These are phyloP conservation scores for Tetraselmis chui DNA, from an alignment of 139 green algal genomes.

Conservation along the genomic window DNA sequence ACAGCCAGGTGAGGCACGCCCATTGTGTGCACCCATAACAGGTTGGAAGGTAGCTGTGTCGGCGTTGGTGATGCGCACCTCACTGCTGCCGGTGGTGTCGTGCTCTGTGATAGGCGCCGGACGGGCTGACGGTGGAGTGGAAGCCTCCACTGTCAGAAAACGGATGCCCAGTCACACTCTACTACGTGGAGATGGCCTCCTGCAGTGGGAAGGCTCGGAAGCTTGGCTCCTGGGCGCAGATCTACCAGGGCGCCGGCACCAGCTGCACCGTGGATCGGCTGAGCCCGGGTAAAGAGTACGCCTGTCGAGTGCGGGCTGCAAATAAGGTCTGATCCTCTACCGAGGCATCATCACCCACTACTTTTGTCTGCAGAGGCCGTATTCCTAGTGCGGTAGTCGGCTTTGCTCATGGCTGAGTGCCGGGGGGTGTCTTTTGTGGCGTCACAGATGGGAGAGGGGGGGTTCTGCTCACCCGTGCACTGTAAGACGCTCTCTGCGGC, in stretches of 20 bases:
- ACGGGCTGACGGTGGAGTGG: slow-evolving; percentile 30
- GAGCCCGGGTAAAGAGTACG: slow-evolving; percentile 31
- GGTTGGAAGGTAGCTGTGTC: too few species aligned
- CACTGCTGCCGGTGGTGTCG: neutral
- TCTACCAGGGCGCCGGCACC: neutral
- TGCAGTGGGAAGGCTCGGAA: neutral
- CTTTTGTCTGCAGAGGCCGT: too few species aligned
- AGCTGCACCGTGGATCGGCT: slow-evolving; percentile 22
- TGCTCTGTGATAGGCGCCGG: neutral
- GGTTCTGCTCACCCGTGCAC: slow-evolving; percentile 17
- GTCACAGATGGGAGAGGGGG: slow-evolving; percentile 4
- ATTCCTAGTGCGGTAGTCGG: too few species aligned
- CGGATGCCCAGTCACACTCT: slow-evolving; percentile 35
- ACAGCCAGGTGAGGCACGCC: neutral
- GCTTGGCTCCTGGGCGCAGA: neutral
- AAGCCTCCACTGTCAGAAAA: slow-evolving; percentile 29
- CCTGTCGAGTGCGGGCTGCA: slow-evolving; percentile 32
- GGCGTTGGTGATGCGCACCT: too few species aligned
- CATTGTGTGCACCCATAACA: too few species aligned
- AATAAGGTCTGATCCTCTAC: slow-evolving; percentile 21
- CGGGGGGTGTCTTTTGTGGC: too few species aligned
- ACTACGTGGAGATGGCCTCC: slow-evolving; percentile 38
- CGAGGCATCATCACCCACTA: too few species aligned
- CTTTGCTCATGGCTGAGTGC: too few species aligned
- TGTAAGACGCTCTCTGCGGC: slow-evolving; percentile 33